phyloP scores from a whole-genome alignment of 768 basidiomycete species.

The Panaeolus papilionaceus region DNA sequence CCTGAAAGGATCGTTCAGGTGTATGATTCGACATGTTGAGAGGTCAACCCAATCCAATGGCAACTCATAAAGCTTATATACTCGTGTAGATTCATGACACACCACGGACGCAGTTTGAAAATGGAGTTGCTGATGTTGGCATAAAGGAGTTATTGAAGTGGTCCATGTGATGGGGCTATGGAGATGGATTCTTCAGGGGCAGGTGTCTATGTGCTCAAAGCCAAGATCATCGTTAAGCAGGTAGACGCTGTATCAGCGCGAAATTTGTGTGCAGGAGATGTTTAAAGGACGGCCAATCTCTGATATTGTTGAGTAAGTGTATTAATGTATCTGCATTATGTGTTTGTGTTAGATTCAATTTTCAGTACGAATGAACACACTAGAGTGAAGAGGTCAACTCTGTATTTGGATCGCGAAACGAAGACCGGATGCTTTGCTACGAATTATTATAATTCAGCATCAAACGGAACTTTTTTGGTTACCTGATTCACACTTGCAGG shows the following conservation, averaged over 20 bases:
- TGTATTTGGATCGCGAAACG: not conserved
- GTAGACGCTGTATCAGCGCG: not conserved
- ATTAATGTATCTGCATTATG: too few species aligned
- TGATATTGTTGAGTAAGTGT: not conserved
- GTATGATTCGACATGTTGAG: constrained; percentile 26
- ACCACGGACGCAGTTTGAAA: not conserved
- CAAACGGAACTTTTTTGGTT: not conserved
- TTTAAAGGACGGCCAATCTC: not conserved
- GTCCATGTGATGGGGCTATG: not conserved
- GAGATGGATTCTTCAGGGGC: not conserved
- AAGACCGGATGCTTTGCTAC: not conserved
- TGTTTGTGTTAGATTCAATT: too few species aligned
- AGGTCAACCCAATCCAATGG: not conserved
- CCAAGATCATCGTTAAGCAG: not conserved
- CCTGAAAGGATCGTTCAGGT: constrained; percentile 21
- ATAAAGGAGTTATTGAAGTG: not conserved
- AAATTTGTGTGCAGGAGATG: not conserved
- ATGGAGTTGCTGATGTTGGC: not conserved
- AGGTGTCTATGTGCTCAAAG: not conserved
- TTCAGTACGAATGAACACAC: too few species aligned
- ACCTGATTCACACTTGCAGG: not conserved
- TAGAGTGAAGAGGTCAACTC: not conserved
- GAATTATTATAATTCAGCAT: not conserved
- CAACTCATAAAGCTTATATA: constrained; percentile 1
- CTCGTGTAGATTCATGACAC: not conserved